Evolutionary conservation across 768 basidiomycete species (phyloP), one percentile per base, ranked within the genome.

Genomic region (Boletus rubroflammeus): DNA sequence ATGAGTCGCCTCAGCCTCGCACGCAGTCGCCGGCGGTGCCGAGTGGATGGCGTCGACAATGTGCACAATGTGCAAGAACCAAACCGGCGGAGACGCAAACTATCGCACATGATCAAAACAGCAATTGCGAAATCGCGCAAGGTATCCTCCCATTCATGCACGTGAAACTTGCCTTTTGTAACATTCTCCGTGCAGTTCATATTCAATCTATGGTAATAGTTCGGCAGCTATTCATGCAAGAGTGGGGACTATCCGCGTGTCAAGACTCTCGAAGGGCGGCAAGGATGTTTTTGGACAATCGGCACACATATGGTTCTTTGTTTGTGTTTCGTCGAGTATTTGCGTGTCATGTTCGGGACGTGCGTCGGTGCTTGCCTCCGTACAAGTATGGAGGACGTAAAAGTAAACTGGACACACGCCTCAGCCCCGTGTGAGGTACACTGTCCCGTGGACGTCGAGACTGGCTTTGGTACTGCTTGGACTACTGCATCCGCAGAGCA

Each of bases 291-390:
- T 51, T 19, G 46, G 59, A 59, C 54, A 46, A 47, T 48, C 40
- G 42, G 53, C 49, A 48, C 54, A 53, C 26, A 29, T 51, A 41
- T 57, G 43, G 38, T 54, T 61, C 55, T 59, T 55, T 50, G 29
- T 64, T 51, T 59, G 50, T 48, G 41, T 58, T 54, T 66, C 42
- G 42, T 56, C 34, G 31, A 50, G 31, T 68, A 66, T 66, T 68
- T 66, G 66, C 40, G 32, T 57, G 51, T 57, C 55, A 57, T 43
- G 40, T 53, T 53, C 38, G 54, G 58, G 47, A 45, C 21, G 42
- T 51, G 48, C n/a, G 35, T 52, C 36, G 42, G 42, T 47, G 54
- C 45, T 54, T n/a, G 53, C 41, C 38, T 60, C 47, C 38, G 19
- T n/a, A 15, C 28, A 17, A 31, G n/a, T n/a, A n/a, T 25, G 47